These are phyloP conservation scores for Apophysomyces sp. DNA, from an alignment of 371 early-diverging fungal species.

Conservation along the genomic window DNA sequence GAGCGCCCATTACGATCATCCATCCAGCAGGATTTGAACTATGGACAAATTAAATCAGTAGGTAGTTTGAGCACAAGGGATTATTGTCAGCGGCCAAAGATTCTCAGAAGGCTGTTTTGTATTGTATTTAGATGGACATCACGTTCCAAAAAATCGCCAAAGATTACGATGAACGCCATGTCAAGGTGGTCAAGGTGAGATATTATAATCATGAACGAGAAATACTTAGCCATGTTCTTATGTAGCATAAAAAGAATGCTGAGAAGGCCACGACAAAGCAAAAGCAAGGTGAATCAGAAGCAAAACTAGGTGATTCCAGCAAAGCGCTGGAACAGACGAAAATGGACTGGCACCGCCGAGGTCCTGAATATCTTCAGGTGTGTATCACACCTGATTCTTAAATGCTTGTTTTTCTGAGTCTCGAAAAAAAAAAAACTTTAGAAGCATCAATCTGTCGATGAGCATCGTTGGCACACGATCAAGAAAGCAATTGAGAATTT, in stretches of 20 bases:
- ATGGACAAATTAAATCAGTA: constrained; percentile 19
- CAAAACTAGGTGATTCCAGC: constrained; percentile 27
- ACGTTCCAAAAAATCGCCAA: constrained; percentile 38
- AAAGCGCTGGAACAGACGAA: constrained; percentile 23
- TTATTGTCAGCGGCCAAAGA: not conserved
- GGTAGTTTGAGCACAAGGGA: not conserved
- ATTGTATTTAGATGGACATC: constrained; percentile 31
- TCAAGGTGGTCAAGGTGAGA: constrained; percentile 32
- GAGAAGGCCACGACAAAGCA: constrained; percentile 33
- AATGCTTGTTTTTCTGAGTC: too few relatives aligned
- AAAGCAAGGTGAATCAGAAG: constrained; percentile 24
- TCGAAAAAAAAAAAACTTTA: constrained; percentile 5
- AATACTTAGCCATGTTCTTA: not conserved
- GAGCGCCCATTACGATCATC: constrained; percentile 41
- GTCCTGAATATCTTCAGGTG: constrained; percentile 46
- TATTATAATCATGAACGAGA: not conserved
- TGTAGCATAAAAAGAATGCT: constrained; percentile 36
- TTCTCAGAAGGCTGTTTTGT: not conserved
- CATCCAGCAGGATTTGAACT: constrained; percentile 13
- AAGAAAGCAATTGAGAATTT: constrained; percentile 39
- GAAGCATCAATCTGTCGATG: constrained; percentile 53
- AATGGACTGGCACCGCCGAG: constrained; percentile 42
- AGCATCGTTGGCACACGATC: constrained; percentile 36
- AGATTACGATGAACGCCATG: constrained; percentile 49
- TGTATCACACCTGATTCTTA: too few relatives aligned